Evolutionary conservation across 148 eudicot species (phyloP).

Genomic region (Amaranthus cruentus): DNA sequence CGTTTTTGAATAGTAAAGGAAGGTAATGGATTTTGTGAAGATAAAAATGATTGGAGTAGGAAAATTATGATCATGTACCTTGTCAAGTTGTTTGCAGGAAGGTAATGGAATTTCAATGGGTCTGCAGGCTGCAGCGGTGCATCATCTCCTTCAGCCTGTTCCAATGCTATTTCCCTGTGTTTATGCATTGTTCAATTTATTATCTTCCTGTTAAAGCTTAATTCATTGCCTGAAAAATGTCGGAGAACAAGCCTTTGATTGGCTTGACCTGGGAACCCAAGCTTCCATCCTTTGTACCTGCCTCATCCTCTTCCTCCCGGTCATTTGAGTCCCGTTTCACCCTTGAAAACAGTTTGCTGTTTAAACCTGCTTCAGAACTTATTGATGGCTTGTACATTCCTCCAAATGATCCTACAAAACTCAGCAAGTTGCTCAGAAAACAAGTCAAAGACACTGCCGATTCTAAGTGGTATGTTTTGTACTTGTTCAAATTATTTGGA

Average conservation of each 20-base stretch:
- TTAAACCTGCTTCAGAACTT: slow-evolving; percentile 57
- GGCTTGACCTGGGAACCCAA: slow-evolving; percentile 87
- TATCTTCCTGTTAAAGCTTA: too few relatives aligned
- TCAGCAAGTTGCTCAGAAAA: slow-evolving; percentile 56
- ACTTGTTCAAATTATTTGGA: neutral
- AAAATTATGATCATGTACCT: too few relatives aligned
- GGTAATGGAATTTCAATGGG: too few relatives aligned
- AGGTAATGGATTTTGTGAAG: too few relatives aligned
- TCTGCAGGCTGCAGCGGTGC: too few relatives aligned
- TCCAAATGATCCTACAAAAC: slow-evolving; percentile 65
- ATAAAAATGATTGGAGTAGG: too few relatives aligned
- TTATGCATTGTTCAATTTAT: too few relatives aligned
- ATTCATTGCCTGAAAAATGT: slow-evolving; percentile 19
- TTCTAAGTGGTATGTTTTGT: slow-evolving; percentile 49
- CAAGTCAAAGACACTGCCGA: slow-evolving; percentile 84
- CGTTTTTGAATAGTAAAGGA: too few relatives aligned
- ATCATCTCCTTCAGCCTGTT: too few relatives aligned
- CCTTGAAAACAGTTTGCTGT: slow-evolving; percentile 20
- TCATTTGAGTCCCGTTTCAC: slow-evolving; percentile 7
- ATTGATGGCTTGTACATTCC: slow-evolving; percentile 80
- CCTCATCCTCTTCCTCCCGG: slow-evolving; percentile 18
- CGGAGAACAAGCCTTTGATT: slow-evolving; percentile 36
- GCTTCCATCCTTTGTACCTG: slow-evolving; percentile 29
- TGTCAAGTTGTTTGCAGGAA: too few relatives aligned
- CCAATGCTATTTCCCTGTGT: too few relatives aligned